These are phyloP conservation scores for Gossypium mustelinum DNA, from an alignment of 345 rosid genomes.

Conservation along the genomic window DNA sequence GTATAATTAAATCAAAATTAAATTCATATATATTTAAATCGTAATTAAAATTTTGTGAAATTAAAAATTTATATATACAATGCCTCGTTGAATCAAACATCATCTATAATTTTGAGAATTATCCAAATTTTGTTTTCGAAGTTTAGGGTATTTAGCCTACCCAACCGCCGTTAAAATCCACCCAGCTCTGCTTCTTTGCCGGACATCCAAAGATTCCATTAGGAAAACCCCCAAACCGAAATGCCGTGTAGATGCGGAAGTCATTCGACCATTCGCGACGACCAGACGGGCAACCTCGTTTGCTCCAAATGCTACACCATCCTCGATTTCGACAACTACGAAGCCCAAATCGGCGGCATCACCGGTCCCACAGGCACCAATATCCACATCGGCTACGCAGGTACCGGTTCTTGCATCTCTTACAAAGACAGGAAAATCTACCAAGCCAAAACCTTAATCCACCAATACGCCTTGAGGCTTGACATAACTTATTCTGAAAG, in stretches of 20 bases:
- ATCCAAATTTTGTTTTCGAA: no score
- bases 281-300: constrained; percentile 31
- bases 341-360: constrained; percentile 39
- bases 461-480: constrained; percentile 26
- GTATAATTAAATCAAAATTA: no score
- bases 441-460: constrained; percentile 50
- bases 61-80: no score
- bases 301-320: constrained; percentile 49
- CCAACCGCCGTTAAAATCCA: no score
- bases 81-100: no score
- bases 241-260: constrained; percentile 56
- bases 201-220: no score
- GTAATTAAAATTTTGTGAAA: no score
- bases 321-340: constrained; percentile 39
- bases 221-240: background rate
- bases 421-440: constrained; percentile 60
- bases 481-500: constrained; percentile 25
- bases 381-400: constrained; percentile 50
- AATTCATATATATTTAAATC: no score
- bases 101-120: no score
- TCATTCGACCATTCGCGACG: constrained; percentile 41
- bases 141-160: no score
- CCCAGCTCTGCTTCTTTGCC: background rate
- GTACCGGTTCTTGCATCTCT: constrained; percentile 42
- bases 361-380: constrained; percentile 56